Base-by-base conservation (phyloP, 768 basidiomycete genomes). In the Mycena galopus region DNA sequence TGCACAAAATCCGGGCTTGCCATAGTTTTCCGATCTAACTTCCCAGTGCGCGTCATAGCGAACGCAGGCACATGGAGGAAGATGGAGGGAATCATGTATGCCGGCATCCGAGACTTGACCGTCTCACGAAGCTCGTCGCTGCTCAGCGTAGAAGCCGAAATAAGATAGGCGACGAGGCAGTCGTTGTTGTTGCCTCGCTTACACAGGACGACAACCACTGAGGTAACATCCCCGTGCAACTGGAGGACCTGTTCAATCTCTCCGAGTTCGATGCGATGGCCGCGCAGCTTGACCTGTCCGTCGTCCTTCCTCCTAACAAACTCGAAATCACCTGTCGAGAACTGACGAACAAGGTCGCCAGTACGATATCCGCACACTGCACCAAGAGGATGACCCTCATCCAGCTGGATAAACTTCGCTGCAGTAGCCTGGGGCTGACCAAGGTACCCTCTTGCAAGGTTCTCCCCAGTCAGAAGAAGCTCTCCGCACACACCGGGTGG, bases 261-360 rank as follows among this genome's bases (percentile, higher is more conserved):
- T 57, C 55, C 55, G 55, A 57, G 55, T 57, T 57, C 55, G 55
- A 57, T 57, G 55, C 55, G 55, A 57, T 57, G 30, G 55, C 55
- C 55, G 30, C 55, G 55, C 55, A 57, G 55, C 55, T 57, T 57
- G 19, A 57, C 30, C 55, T 57, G 55, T 32, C 55, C 55, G 19
- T 57, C 55, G 30, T 57, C 55, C 55, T 57, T 57, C 30, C 55
- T 57, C 55, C 55, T 57, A 57, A 57, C 30, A 57, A 57, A 57
- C 55, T 57, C 55, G 32, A 57, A 57, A 57, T 57, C 55, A 17
- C 55, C 55, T 33, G 55, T 32, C 30, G 55, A 57, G 30, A 57
- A 30, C 55, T 57, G 55, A 57, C 55, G 55, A 57, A 57, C 55
- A 30, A 57, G 55, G 30, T 57, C 55, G 55, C 55, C 55, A 21